A percentile compares a stretch with the other conserved stretches of the same genome.
Evolutionary conservation across 108 stramenopile species (phyloP).

Genomic region (Nitzschia sp.): DNA sequence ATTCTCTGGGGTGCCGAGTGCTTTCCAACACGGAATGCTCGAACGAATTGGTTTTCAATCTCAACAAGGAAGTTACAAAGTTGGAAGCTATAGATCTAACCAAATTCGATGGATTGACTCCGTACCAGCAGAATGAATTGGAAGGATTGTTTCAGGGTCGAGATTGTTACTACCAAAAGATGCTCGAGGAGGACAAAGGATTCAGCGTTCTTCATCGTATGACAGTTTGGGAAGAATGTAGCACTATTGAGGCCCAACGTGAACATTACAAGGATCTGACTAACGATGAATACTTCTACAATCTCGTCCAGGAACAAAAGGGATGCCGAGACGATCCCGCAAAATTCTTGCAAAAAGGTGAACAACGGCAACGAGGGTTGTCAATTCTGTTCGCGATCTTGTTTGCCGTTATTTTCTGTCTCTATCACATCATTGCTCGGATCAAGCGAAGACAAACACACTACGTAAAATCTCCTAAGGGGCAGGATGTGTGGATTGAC

Average conservation of each 20-base stretch:
- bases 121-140: conserved; percentile 1
- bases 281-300: background rate
- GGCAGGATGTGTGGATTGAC: conserved; percentile 5
- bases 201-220: conserved; percentile 8
- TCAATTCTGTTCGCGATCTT: background rate
- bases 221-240: conserved; percentile 10
- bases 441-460: conserved; percentile 4
- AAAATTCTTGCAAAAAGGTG: background rate
- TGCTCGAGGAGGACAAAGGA: background rate
- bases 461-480: conserved; percentile 8
- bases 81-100: background rate
- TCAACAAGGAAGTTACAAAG: background rate
- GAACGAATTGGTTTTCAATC: background rate
- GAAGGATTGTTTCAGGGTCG: conserved; percentile 18
- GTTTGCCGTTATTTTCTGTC: no score
- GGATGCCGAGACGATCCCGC: background rate
- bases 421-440: background rate
- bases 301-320: conserved; percentile 1
- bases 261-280: background rate
- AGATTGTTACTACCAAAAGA: conserved; percentile 30
- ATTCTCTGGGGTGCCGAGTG: conserved; percentile 27
- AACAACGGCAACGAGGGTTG: background rate
- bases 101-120: background rate
- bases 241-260: background rate
- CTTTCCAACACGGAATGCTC: conserved; percentile 4